Evolutionary conservation across 2,329 filamentous ascomycete species (phyloP), one percentile per base, ranked within the genome.

Genomic region (Exserohilum rostratum): DNA sequence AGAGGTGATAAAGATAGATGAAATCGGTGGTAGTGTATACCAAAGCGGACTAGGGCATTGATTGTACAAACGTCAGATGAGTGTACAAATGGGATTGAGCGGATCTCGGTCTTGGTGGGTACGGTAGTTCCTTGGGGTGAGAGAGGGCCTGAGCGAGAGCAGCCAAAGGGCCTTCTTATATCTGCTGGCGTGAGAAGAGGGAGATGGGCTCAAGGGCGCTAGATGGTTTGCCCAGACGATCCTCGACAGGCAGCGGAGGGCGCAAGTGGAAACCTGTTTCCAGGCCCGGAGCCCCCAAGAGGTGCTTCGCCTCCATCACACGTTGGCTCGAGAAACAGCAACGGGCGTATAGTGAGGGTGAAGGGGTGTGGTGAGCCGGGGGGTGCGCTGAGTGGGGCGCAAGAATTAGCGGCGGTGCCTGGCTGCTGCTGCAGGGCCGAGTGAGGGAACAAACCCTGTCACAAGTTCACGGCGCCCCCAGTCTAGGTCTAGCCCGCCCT

Each of bases 371-470:
- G 20, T 45, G 42, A 45, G 17, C 31, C 20, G 42, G 17, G 18
- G 6, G 42, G 30, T 17, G 29, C 31, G 42, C 42, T 12, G 18
- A 5, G 42, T 46, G 49, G 34, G 35, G 43, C 35, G 43, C 45
- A 25, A 18, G 33, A 34, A 17, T 13, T 20, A 27, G 46, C 51
- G 39, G 51, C 39, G 43, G 51, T 52, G 38, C 46, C 51, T 54
- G 44, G 44, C 37, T 47, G 30, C 27, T 42, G 44, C 37, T 42
- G 44, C 37, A 53, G 18, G 46, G 39, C 46, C 42, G 46, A 33
- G 18, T 34, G 39, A 13, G 11, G 30, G 22, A 25, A 25, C 22
- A 7, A 15, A 50, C 46, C 46, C 46, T 54, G n/a, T n/a, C n/a
- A n/a, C n/a, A n/a, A n/a, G n/a, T n/a, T n/a, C n/a, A n/a, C n/a